Evolutionary conservation across 495 filamentous ascomycete genomes (phyloP).

Genomic region (Recurvomyces mirabilis): DNA sequence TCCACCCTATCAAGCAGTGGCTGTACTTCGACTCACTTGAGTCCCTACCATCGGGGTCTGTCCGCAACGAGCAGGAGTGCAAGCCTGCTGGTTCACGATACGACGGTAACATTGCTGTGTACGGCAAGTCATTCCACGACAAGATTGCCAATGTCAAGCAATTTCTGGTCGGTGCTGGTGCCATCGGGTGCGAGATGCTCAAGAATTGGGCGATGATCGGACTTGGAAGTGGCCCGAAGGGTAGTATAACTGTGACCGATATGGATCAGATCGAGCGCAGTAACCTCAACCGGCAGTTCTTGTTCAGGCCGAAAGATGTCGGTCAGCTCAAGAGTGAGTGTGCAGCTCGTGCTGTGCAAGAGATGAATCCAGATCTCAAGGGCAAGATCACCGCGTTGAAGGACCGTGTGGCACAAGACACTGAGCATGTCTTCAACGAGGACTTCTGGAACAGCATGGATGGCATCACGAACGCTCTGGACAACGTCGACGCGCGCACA

Average conservation of each 20-base stretch:
- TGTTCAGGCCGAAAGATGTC: conserved; percentile 90
- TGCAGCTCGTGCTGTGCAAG: conserved; percentile 74
- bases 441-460: conserved; percentile 86
- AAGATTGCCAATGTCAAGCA: conserved; percentile 79
- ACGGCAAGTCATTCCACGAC: conserved; percentile 86
- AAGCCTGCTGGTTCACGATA: conserved; percentile 74
- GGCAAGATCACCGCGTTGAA: conserved; percentile 74
- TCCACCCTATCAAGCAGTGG: conserved; percentile 83
- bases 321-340: conserved; percentile 96
- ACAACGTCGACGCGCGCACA: conserved; percentile 94
- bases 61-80: conserved; percentile 77
- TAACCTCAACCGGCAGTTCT: conserved; percentile 95
- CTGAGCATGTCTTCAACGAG: conserved; percentile 91
- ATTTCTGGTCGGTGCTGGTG: conserved; percentile 93
- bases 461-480: conserved; percentile 90
- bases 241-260: conserved; percentile 84
- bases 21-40: conserved; percentile 97
- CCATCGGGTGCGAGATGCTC: conserved; percentile 97
- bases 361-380: conserved; percentile 87
- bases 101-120: conserved; percentile 94
- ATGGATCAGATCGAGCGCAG: conserved; percentile 99
- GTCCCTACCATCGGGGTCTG: conserved; percentile 63
- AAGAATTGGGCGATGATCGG: conserved; percentile 99
- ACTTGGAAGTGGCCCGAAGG: conserved; percentile 75
- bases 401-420: conserved; percentile 85